Evolutionary conservation across 73 alveolate genomes (phyloP).

Genomic region (Tetrahymena thermophila): DNA sequence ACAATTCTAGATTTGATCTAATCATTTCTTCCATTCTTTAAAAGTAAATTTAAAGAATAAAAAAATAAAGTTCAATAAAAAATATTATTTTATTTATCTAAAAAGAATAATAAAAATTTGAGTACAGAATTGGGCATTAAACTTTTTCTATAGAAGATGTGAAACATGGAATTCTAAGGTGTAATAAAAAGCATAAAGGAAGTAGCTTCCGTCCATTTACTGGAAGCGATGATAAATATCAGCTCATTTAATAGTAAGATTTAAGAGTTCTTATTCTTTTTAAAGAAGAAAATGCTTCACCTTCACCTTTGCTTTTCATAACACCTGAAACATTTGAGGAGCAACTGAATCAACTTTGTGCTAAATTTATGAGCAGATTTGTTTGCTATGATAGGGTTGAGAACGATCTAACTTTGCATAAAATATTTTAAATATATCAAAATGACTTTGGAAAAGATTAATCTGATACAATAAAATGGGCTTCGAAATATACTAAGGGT

Average conservation of each 20-base stretch:
- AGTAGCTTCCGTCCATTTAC: background rate
- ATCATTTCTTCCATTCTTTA: background rate
- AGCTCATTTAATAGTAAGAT: background rate
- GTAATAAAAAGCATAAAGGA: conserved; percentile 30
- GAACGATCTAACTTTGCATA: background rate
- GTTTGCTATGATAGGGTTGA: background rate
- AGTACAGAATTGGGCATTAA: conserved; percentile 45
- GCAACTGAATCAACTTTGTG: background rate
- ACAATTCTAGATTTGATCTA: background rate
- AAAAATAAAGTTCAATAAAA: background rate
- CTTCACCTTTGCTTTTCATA: background rate
- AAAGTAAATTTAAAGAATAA: background rate
- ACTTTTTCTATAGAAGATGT: conserved; percentile 58
- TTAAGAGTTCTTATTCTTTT: background rate
- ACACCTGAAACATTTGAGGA: background rate
- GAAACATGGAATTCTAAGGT: conserved; percentile 80
- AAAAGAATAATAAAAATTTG: conserved; percentile 30
- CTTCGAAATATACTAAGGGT: background rate
- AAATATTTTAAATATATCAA: background rate
- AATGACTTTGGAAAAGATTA: background rate
- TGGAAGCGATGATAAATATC: background rate
- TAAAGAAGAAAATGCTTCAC: background rate
- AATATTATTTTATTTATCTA: background rate
- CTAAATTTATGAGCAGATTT: background rate
- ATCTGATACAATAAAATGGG: background rate